Evolutionary conservation across 768 basidiomycete species (phyloP), one percentile per base, ranked within the genome.

Genomic region (Antrodiella citrinella): DNA sequence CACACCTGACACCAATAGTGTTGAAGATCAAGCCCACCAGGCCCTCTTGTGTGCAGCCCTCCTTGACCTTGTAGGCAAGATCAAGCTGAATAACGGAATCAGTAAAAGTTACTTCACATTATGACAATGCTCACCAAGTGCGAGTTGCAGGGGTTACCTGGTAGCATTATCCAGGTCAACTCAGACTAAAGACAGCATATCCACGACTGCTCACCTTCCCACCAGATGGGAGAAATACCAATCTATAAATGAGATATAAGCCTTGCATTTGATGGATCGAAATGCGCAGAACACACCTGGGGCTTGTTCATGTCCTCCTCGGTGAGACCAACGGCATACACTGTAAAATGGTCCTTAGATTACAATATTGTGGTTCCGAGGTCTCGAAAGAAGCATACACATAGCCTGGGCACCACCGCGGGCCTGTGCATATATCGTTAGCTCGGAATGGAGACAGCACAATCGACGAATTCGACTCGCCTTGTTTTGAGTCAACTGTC

Each of bases 141-240:
- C 43, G 73, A 74, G 61, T 93, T 93, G 64, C 91, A 93, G 2
- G 90, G 89, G 63, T 91, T 92, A 35, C 89, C 87, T 84, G 53
- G 13, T 9, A 20, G 25, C 25, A 35, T 35, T 15, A 35, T n/a
- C n/a, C n/a, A n/a, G n/a, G n/a, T n/a, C n/a, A n/a, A n/a, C n/a
- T n/a, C n/a, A n/a, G n/a, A n/a, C n/a, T n/a, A n/a, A n/a, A n/a
- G n/a, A n/a, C n/a, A n/a, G n/a, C n/a, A n/a, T n/a, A n/a, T n/a
- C n/a, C n/a, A n/a, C 26, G 19, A 43, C 10, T 19, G 47, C 56
- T 12, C 48, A 84, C 89, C 89, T 76, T 92, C 90, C 88, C 89
- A 93, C 90, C 90, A 93, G 47, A 91, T 76, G 2, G 87, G 83
- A 24, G 86, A 86, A 60, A 93, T 90, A 43, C 91, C 91, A 59